These are phyloP conservation scores for Talaromyces thailandensis DNA, from an alignment of 495 filamentous ascomycete species.

Conservation along the genomic window DNA sequence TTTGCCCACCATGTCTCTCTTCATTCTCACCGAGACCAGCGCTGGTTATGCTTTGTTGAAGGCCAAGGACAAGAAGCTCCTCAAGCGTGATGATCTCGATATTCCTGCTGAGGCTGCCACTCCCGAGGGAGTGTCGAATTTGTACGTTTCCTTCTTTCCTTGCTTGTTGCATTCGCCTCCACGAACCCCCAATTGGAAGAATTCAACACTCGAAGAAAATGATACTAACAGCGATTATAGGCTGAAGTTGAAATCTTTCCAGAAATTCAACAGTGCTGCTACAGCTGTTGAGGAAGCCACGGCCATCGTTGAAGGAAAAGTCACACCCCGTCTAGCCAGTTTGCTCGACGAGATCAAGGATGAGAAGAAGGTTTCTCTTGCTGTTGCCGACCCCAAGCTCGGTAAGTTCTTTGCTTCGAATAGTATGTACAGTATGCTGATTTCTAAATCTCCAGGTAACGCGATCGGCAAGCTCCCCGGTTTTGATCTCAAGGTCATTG, in stretches of 20 bases:
- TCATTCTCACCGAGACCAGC: conserved; percentile 84
- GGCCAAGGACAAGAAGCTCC: conserved; percentile 93
- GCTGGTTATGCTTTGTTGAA: conserved; percentile 98
- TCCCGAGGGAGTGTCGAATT: conserved; percentile 74
- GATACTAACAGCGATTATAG: conserved; percentile 29
- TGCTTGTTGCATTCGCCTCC: background rate
- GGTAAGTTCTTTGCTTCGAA: conserved; percentile 32
- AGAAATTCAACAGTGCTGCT: conserved; percentile 90
- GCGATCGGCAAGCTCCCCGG: conserved; percentile 89
- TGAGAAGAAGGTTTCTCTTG: conserved; percentile 93
- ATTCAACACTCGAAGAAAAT: background rate
- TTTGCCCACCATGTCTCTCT: conserved; percentile 56
- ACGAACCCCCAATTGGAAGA: background rate
- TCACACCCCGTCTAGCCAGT: conserved; percentile 77
- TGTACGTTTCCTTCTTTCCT: conserved; percentile 49
- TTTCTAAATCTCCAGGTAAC: conserved; percentile 43
- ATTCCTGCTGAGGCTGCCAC: conserved; percentile 55
- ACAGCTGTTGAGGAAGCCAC: conserved; percentile 79
- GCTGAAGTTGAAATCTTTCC: conserved; percentile 90
- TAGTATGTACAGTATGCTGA: background rate
- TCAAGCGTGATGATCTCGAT: conserved; percentile 70
- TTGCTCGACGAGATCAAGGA: conserved; percentile 88
- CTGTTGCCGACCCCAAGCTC: conserved; percentile 91
- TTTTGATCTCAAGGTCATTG: conserved; percentile 73
- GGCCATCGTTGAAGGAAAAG: conserved; percentile 83